Evolutionary conservation across 495 filamentous ascomycete species (phyloP).

Genomic region (Penicillium ucsense): DNA sequence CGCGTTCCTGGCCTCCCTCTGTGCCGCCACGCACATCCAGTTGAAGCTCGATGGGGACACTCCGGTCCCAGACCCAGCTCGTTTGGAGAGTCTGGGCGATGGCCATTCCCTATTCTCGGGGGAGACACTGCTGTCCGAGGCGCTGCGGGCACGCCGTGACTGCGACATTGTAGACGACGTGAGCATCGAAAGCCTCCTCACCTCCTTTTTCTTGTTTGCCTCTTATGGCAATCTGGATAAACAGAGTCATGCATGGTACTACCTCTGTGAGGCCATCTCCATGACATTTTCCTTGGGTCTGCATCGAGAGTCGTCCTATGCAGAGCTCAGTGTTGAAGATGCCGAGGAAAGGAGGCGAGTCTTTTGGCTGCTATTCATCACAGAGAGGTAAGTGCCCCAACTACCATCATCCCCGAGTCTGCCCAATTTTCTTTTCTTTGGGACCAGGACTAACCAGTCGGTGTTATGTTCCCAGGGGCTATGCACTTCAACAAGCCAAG

Average conservation of each 20-base stretch:
- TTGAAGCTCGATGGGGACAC: constrained; percentile 49
- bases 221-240: constrained; percentile 58
- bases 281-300: constrained; percentile 50
- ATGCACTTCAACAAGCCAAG: constrained; percentile 44
- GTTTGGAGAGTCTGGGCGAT: constrained; percentile 42
- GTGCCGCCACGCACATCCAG: constrained; percentile 79
- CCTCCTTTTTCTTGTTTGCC: constrained; percentile 73
- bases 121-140: constrained; percentile 59
- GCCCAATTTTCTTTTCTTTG: background rate
- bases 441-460: background rate
- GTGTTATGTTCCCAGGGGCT: constrained; percentile 19
- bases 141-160: constrained; percentile 62
- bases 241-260: constrained; percentile 49
- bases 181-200: constrained; percentile 56
- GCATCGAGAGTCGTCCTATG: constrained; percentile 46
- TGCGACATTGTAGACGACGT: constrained; percentile 58
- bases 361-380: constrained; percentile 57
- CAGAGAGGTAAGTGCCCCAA: constrained; percentile 37
- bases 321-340: constrained; percentile 33
- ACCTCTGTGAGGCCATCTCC: constrained; percentile 52
- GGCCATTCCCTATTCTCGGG: constrained; percentile 33
- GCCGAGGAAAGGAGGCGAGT: constrained; percentile 44
- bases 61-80: constrained; percentile 41
- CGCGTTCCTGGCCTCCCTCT: constrained; percentile 68
- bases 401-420: too few relatives aligned